Percentiles rank a stretch among this genome's conserved stretches.
phyloP scores from a whole-genome alignment of 2,329 filamentous ascomycete species.

The Setomelanomma holmii region DNA sequence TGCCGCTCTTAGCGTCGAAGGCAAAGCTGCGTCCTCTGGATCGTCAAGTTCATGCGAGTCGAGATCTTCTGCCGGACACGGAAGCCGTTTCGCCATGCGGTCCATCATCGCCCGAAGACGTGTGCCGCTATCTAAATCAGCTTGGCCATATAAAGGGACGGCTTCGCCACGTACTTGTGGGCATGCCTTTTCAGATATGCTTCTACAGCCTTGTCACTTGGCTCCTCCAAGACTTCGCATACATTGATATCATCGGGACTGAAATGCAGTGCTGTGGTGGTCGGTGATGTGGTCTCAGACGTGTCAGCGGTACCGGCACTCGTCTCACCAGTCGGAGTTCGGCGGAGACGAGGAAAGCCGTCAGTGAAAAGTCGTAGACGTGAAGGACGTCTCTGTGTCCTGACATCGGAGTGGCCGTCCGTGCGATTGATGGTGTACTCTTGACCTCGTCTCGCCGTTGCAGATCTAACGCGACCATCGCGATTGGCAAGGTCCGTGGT shows the following conservation, averaged over 20 bases:
- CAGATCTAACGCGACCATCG: conserved; percentile 9
- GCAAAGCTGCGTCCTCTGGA: conserved; percentile 1
- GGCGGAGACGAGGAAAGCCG: conserved; percentile 27
- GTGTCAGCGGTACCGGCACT: conserved; percentile 10
- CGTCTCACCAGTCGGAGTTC: conserved; percentile 25
- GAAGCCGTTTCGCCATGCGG: conserved; percentile 23
- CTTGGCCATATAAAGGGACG: background rate
- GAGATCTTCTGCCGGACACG: conserved; percentile 18
- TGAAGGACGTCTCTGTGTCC: conserved; percentile 24
- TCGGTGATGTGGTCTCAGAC: conserved; percentile 7
- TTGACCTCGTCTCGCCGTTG: conserved; percentile 17
- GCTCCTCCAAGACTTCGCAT: background rate
- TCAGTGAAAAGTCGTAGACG: conserved; percentile 26
- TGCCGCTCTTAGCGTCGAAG: conserved; percentile 29
- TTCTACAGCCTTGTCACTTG: conserved; percentile 17
- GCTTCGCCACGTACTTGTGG: conserved; percentile 19
- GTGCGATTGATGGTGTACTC: too few species aligned
- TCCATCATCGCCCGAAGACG: conserved; percentile 21
- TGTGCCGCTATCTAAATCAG: conserved; percentile 15
- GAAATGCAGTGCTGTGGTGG: background rate
- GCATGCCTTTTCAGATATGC: conserved; percentile 20
- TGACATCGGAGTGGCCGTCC: conserved; percentile 1
- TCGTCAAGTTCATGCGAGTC: conserved; percentile 6
- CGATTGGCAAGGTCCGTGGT: background rate
- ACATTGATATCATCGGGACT: conserved; percentile 4